A percentile compares a stretch with the other conserved stretches of the same genome.
Evolutionary conservation across 2,329 filamentous ascomycete species (phyloP).

Genomic region (Xylaria multiplex): DNA sequence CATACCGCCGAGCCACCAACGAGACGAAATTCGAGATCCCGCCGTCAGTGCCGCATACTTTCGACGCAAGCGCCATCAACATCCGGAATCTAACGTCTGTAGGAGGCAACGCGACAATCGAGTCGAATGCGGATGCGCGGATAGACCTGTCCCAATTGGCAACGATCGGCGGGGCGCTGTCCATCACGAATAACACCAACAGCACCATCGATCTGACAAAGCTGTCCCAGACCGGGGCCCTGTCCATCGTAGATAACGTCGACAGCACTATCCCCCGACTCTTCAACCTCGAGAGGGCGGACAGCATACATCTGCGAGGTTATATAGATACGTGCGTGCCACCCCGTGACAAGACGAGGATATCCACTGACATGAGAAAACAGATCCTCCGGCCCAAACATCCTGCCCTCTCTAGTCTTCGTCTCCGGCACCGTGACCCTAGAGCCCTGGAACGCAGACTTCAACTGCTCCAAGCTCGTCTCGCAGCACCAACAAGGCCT

Average conservation of each 20-base stretch:
- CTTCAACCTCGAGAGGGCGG: slow-evolving; percentile 13
- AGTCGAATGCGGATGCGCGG: slow-evolving; percentile 9
- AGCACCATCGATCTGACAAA: slow-evolving; percentile 21
- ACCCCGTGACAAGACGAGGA: neutral
- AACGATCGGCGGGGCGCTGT: slow-evolving; percentile 7
- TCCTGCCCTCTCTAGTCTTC: slow-evolving; percentile 24
- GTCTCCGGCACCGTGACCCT: slow-evolving; percentile 3
- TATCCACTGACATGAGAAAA: neutral
- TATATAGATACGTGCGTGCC: slow-evolving; percentile 17
- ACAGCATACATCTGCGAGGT: slow-evolving; percentile 22
- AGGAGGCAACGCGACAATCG: slow-evolving; percentile 13
- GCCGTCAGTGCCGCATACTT: neutral
- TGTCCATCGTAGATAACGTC: slow-evolving; percentile 15
- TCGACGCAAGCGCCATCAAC: neutral
- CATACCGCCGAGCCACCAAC: slow-evolving; percentile 1
- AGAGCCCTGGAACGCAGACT: slow-evolving; percentile 22
- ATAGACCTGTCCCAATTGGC: slow-evolving; percentile 6
- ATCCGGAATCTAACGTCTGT: slow-evolving; percentile 12
- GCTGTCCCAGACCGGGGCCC: slow-evolving; percentile 3
- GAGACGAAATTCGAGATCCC: slow-evolving; percentile 3
- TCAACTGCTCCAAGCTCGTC: slow-evolving; percentile 19
- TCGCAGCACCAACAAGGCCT: slow-evolving; percentile 22
- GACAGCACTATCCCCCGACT: slow-evolving; percentile 11
- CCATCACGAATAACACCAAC: slow-evolving; percentile 20
- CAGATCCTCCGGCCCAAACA: slow-evolving; percentile 25